Evolutionary conservation across 2,329 filamentous ascomycete genomes (phyloP), one percentile per base, ranked within the genome.

Genomic region (Sarocladium oryzae): DNA sequence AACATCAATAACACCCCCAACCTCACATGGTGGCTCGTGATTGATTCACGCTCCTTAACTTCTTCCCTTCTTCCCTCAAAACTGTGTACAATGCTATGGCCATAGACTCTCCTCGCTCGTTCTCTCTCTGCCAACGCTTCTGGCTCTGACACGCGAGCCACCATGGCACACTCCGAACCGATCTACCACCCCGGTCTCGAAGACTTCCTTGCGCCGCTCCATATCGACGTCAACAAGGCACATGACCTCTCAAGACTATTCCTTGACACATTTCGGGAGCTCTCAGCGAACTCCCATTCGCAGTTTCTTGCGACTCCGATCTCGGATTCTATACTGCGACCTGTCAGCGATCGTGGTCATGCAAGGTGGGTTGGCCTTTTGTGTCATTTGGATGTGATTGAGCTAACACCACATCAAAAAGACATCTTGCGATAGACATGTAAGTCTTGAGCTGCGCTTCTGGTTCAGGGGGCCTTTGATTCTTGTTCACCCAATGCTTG

Each of bases 401-500:
- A 52, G 56, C 51, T 43, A 53, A 20, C 46, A 9, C 38, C 40
- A 48, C 20, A 15, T 15, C 11, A 4, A n/a, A 5, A 58, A 84
- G 80, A 55, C 77, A 80, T 66, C 75, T 77, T 56, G 83, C 74
- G 53, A 84, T 83, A 67, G 85, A 82, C 67, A 84, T 82, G 84
- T 86, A 67, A 75, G 77, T 59, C 59, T 45, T 30, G 28, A 30
- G 7, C 28, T 30, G 13, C 28, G n/a, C n/a, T n/a, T n/a, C n/a
- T n/a, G n/a, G n/a, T n/a, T n/a, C n/a, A n/a, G n/a, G n/a, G n/a
- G n/a, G n/a, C n/a, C n/a, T n/a, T n/a, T n/a, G n/a, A n/a, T n/a
- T n/a, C n/a, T n/a, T n/a, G n/a, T n/a, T n/a, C n/a, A n/a, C n/a
- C n/a, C n/a, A n/a, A n/a, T n/a, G n/a, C 35, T 7, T 24, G 4